Percentiles rank a stretch among this genome's conserved stretches.
These are phyloP conservation scores for Paramecium pentaurelia DNA, from an alignment of 73 alveolate genomes.

Conservation along the genomic window DNA sequence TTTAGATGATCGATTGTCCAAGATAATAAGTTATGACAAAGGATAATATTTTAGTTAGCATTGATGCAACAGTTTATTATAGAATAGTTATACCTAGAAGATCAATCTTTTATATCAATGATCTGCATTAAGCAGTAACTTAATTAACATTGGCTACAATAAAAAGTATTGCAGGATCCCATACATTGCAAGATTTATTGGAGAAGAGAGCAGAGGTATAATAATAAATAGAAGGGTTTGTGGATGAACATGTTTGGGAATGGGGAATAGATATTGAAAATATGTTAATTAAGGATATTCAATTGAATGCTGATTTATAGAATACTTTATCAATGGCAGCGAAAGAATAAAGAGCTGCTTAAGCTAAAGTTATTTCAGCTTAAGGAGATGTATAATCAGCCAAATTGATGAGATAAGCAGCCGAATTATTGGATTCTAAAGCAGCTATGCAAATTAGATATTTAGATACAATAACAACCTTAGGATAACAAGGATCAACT, in stretches of 20 bases:
- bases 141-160: constrained; percentile 49
- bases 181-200: constrained; percentile 44
- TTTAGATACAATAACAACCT: constrained; percentile 44
- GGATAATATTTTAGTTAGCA: constrained; percentile 53
- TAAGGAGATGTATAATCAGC: constrained; percentile 63
- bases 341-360: constrained; percentile 53
- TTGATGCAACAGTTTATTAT: constrained; percentile 59
- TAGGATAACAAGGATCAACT: constrained; percentile 49
- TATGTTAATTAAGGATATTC: constrained; percentile 38
- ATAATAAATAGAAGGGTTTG: constrained; percentile 51
- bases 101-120: constrained; percentile 5
- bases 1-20: constrained; percentile 51
- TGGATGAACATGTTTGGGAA: constrained; percentile 58
- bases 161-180: constrained; percentile 54
- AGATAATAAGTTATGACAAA: constrained; percentile 24
- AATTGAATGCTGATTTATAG: constrained; percentile 46
- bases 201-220: constrained; percentile 52
- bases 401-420: constrained; percentile 55
- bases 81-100: constrained; percentile 49
- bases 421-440: constrained; percentile 42
- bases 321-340: constrained; percentile 52
- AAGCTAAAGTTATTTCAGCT: constrained; percentile 54
- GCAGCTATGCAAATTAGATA: constrained; percentile 63
- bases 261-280: constrained; percentile 63
- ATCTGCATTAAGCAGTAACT: constrained; percentile 22